A percentile compares a stretch with the other conserved stretches of the same genome.
These are phyloP conservation scores for Amaranthus palmeri DNA, from an alignment of 148 eudicot species.

Conservation along the genomic window DNA sequence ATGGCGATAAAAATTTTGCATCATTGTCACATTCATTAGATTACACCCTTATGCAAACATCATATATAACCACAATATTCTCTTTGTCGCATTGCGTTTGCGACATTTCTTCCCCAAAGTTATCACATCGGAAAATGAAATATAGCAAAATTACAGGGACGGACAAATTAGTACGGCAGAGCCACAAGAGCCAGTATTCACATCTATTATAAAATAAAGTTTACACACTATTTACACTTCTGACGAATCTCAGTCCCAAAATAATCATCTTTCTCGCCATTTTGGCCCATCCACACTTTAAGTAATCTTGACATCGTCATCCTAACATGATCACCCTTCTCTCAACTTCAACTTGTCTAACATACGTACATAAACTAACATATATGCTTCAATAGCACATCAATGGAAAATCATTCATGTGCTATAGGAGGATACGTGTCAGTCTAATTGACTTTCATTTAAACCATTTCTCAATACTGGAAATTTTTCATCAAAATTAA, in stretches of 20 bases:
- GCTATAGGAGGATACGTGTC: neutral
- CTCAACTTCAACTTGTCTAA: neutral
- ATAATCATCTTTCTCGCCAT: neutral
- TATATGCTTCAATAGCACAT: neutral
- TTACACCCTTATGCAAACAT: neutral
- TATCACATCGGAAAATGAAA: too few relatives aligned
- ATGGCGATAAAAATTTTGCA: neutral
- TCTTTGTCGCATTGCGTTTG: too few relatives aligned
- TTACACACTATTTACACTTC: neutral
- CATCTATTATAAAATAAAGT: neutral
- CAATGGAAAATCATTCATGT: neutral
- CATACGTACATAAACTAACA: neutral
- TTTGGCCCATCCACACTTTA: too few relatives aligned
- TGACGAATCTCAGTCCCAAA: neutral
- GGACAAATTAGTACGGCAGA: neutral
- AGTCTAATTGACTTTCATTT: neutral
- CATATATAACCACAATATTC: neutral
- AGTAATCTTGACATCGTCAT: neutral
- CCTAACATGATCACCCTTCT: neutral
- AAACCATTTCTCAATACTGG: neutral
- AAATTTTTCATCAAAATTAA: neutral
- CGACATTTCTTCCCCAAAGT: too few relatives aligned
- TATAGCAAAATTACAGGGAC: neutral
- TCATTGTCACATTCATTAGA: neutral
- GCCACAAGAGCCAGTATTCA: too few relatives aligned